Conservation (phyloP, 2,329 filamentous ascomycete genomes). For the Monilinia polystroma region DNA sequence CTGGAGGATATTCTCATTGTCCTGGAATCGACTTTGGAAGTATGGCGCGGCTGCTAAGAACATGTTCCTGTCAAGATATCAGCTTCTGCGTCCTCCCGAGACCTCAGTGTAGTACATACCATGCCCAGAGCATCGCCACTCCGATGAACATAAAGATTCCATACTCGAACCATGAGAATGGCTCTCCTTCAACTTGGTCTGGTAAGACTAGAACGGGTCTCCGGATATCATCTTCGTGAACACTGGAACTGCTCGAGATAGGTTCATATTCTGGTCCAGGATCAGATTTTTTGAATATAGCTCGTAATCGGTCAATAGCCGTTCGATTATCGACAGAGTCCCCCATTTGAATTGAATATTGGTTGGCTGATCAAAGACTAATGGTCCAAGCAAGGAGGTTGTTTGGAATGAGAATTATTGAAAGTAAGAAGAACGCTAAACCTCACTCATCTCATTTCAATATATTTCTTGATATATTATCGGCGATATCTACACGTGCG, state of each 20-base stretch:
- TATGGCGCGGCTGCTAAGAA: slow-evolving; percentile 94
- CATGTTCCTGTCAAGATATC: slow-evolving; percentile 73
- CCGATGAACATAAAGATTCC: slow-evolving; percentile 80
- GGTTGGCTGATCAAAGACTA: background rate
- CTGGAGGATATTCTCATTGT: slow-evolving; percentile 66
- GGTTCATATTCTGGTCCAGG: slow-evolving; percentile 34
- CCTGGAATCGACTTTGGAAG: slow-evolving; percentile 78
- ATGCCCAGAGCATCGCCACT: slow-evolving; percentile 95
- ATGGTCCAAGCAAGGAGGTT: slow-evolving; percentile 17
- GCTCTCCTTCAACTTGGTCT: slow-evolving; percentile 38
- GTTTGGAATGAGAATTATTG: slow-evolving; percentile 10
- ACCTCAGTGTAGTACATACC: slow-evolving; percentile 56
- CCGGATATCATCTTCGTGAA: slow-evolving; percentile 24
- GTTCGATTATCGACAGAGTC: slow-evolving; percentile 24
- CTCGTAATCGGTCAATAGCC: slow-evolving; percentile 32
- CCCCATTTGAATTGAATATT: slow-evolving; percentile 5
- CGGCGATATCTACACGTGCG: slow-evolving; percentile 22
- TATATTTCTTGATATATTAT: slow-evolving; percentile 1
- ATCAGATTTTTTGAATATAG: slow-evolving; percentile 31
- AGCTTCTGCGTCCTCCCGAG: slow-evolving; percentile 21
- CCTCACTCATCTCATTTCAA: slow-evolving; percentile 5
- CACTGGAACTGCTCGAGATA: slow-evolving; percentile 26
- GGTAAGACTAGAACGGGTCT: slow-evolving; percentile 27
- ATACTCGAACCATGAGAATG: slow-evolving; percentile 87
- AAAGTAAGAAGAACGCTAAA: background rate